Evolutionary conservation across 2,329 filamentous ascomycete genomes (phyloP).

Genomic region (Penicillium concentricum): DNA sequence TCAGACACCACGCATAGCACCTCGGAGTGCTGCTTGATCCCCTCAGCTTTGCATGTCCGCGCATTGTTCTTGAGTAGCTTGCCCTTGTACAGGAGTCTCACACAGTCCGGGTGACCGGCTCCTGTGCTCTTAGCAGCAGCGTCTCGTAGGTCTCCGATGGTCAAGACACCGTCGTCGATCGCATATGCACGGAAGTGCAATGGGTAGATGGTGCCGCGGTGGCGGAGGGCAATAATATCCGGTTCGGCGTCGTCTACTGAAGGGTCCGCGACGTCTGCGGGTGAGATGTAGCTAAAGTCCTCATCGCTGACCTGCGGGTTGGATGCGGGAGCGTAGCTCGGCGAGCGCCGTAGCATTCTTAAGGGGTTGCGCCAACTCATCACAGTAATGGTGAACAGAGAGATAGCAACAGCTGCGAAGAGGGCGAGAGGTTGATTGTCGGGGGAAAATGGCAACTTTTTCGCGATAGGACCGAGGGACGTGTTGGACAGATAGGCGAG

Average conservation of each 20-base stretch:
- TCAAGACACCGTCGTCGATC: conserved; percentile 47
- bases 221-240: conserved; percentile 45
- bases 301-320: conserved; percentile 38
- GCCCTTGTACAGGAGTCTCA: conserved; percentile 50
- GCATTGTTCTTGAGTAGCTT: conserved; percentile 44
- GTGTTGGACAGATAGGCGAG: conserved; percentile 25
- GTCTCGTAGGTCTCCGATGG: conserved; percentile 42
- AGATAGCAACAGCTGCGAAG: conserved; percentile 27
- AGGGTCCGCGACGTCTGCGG: conserved; percentile 34
- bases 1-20: conserved; percentile 48
- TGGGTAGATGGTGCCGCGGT: conserved; percentile 43
- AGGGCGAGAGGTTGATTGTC: conserved; percentile 25
- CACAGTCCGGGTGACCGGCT: conserved; percentile 35
- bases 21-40: conserved; percentile 50
- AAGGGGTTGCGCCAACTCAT: conserved; percentile 39
- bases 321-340: conserved; percentile 26
- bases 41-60: conserved; percentile 41
- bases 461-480: conserved; percentile 24
- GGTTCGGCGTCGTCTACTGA: conserved; percentile 37
- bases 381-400: conserved; percentile 29
- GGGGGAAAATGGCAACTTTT: conserved; percentile 21
- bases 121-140: conserved; percentile 40
- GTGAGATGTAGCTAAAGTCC: conserved; percentile 42
- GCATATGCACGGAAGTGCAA: conserved; percentile 48
- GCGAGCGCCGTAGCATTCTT: conserved; percentile 34